A percentile compares a stretch with the other conserved stretches of the same genome.
phyloP scores from a whole-genome alignment of 2,329 filamentous ascomycete species.

The Aspergillus fumigatus region DNA sequence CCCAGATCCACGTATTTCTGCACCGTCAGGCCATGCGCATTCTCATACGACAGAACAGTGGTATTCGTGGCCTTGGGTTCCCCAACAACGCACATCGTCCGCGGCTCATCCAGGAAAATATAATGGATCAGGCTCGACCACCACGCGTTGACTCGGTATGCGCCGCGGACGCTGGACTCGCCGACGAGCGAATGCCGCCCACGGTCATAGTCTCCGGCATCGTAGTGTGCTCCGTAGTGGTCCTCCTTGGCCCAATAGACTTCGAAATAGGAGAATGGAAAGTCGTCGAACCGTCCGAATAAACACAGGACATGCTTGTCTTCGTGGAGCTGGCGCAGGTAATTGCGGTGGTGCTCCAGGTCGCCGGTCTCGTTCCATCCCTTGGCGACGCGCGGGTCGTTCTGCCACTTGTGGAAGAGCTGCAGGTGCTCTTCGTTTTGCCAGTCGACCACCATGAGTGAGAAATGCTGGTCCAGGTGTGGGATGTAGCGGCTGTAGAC shows the following conservation, averaged over 20 bases:
- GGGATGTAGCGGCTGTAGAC: conserved; percentile 77
- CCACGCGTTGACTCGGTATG: conserved; percentile 55
- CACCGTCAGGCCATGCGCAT: conserved; percentile 67
- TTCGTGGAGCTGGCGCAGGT: conserved; percentile 62
- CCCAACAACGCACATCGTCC: conserved; percentile 50
- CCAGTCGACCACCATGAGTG: conserved; percentile 70
- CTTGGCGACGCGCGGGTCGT: conserved; percentile 73
- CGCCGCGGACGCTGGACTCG: conserved; percentile 51
- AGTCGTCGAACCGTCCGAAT: conserved; percentile 66
- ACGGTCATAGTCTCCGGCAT: conserved; percentile 53
- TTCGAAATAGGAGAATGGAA: conserved; percentile 72
- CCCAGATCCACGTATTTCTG: conserved; percentile 69
- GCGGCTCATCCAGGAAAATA: conserved; percentile 55
- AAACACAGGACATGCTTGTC: conserved; percentile 60
- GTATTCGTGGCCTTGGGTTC: conserved; percentile 69
- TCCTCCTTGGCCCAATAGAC: conserved; percentile 73
- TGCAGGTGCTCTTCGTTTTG: conserved; percentile 58
- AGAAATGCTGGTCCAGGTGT: conserved; percentile 70
- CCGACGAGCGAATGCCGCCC: conserved; percentile 59
- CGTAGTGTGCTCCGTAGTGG: conserved; percentile 55
- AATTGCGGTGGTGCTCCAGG: conserved; percentile 67
- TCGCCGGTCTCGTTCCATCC: conserved; percentile 79
- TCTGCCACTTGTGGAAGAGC: conserved; percentile 77
- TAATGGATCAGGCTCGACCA: conserved; percentile 56
- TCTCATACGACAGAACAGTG: conserved; percentile 69